phyloP scores from a whole-genome alignment of 805 yeast genomes.

The Kodamaea kakaduensis region DNA sequence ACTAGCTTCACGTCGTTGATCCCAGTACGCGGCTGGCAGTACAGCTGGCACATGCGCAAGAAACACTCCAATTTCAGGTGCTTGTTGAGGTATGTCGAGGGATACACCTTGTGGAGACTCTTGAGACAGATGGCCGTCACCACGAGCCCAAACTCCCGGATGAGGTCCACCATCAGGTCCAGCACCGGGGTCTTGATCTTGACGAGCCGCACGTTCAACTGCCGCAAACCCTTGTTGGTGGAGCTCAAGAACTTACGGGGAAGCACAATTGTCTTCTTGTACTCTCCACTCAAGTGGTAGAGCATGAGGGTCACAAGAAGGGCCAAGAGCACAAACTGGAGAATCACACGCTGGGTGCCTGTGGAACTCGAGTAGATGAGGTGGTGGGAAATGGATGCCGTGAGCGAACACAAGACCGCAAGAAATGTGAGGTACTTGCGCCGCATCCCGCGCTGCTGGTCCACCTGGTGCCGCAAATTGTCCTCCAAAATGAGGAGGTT shows the following conservation, averaged over 20 bases:
- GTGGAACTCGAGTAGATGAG: slow-evolving; percentile 24
- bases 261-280: slow-evolving; percentile 73
- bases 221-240: slow-evolving; percentile 87
- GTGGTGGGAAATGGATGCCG: slow-evolving; percentile 38
- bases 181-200: slow-evolving; percentile 45
- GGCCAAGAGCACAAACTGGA: slow-evolving; percentile 57
- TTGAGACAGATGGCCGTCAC: slow-evolving; percentile 27
- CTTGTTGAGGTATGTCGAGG: slow-evolving; percentile 28
- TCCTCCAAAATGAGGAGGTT: slow-evolving; percentile 84
- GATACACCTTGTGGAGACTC: slow-evolving; percentile 33
- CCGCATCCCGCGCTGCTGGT: slow-evolving; percentile 64
- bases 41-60: slow-evolving; percentile 39
- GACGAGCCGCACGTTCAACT: slow-evolving; percentile 73
- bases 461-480: slow-evolving; percentile 73
- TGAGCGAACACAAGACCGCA: slow-evolving; percentile 36
- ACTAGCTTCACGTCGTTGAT: slow-evolving; percentile 72
- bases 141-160: slow-evolving; percentile 34
- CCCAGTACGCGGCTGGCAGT: slow-evolving; percentile 62
- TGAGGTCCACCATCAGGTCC: slow-evolving; percentile 31
- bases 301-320: slow-evolving; percentile 64
- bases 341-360: slow-evolving; percentile 33
- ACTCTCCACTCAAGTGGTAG: slow-evolving; percentile 87
- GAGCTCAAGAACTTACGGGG: slow-evolving; percentile 75
- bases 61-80: slow-evolving; percentile 35
- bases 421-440: slow-evolving; percentile 56